Base-by-base conservation (phyloP, 2,329 filamentous ascomycete genomes). In the Aspergillus novoparasiticus region DNA sequence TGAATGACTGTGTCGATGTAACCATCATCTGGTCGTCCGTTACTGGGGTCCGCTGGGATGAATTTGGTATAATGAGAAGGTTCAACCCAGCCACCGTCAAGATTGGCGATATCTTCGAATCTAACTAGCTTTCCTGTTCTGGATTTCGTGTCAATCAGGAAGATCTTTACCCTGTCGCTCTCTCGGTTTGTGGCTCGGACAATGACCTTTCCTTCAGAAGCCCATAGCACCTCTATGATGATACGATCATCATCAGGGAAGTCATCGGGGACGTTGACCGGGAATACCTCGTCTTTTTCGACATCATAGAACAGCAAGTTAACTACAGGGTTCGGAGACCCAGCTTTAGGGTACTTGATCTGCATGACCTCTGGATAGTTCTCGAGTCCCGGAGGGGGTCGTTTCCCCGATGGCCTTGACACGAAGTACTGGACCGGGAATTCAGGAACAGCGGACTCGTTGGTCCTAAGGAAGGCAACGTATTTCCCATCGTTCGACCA, bases 41-140 rank as follows among this genome's bases (percentile, higher is more conserved):
- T 92, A 12, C 80, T 77, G 26, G 90, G 86, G 75, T 97, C 92
- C 4, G 93, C 91, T 2, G 95, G 95, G 62, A 99, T 89, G 73
- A 90, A 98, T 16, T 83, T 88, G 4, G 94, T 97, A 48, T 90
- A 87, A 71, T 97, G 90, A 1, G 93, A 92, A 48, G 97, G 92
- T 79, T 99, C 95, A 71, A 97, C 94, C 95, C 95, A 99, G 39
- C 95, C 96, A 26, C 94, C 94, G 75, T 99, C 95, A n/a, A 97
- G 83, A 62, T 90, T 85, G 67, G 88, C 87, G 56, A 97, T 88
- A 76, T 99, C 88, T 56, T 92, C 86, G 23, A 89, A 90, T 66
- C 94, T 86, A 55, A 97, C 88, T 0, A 91, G 90, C 76, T 90
- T 91, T 34, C 92, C 94, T 23, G 86, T 88, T 55, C 93, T 89